phyloP scores from a whole-genome alignment of 352 stramenopile species.

The Globisporangium camurandrum region DNA sequence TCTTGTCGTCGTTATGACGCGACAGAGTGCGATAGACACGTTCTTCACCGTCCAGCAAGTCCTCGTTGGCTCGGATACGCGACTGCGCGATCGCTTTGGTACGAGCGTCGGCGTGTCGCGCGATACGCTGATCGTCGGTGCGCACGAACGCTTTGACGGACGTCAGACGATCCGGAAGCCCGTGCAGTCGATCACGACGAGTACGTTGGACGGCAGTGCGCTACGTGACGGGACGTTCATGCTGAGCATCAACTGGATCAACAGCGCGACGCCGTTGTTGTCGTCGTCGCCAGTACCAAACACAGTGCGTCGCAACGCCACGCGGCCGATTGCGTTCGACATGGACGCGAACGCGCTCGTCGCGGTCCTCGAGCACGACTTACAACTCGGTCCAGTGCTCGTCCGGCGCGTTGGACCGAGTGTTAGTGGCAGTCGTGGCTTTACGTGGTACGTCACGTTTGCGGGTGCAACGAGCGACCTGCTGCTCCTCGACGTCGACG shows the following conservation, averaged over 20 bases:
- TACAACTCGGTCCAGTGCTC: conserved; percentile 60
- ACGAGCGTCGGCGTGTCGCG: conserved; percentile 56
- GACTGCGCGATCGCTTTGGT: conserved; percentile 62
- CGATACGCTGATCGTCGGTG: conserved; percentile 62
- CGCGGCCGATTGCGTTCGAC: conserved; percentile 45
- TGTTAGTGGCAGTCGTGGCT: conserved; percentile 33
- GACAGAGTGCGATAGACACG: conserved; percentile 37
- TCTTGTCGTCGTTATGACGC: conserved; percentile 40
- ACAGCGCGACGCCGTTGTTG: too few relatives aligned
- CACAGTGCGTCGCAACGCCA: conserved; percentile 21
- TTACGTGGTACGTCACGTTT: conserved; percentile 85
- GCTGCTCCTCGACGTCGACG: conserved; percentile 48
- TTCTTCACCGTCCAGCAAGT: conserved; percentile 73
- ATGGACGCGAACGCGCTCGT: conserved; percentile 33
- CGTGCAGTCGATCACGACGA: conserved; percentile 50
- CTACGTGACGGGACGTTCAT: conserved; percentile 38
- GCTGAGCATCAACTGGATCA: conserved; percentile 32
- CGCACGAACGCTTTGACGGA: conserved; percentile 50
- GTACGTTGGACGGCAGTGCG: conserved; percentile 11
- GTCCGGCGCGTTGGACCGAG: conserved; percentile 57
- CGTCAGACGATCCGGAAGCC: conserved; percentile 62
- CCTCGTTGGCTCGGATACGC: conserved; percentile 57
- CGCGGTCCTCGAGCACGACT: conserved; percentile 53
- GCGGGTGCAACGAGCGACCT: conserved; percentile 40
- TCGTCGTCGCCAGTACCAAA: conserved; percentile 12